These are phyloP conservation scores for Agapanthus africanus DNA, from an alignment of 106 monocot species.

Conservation along the genomic window DNA sequence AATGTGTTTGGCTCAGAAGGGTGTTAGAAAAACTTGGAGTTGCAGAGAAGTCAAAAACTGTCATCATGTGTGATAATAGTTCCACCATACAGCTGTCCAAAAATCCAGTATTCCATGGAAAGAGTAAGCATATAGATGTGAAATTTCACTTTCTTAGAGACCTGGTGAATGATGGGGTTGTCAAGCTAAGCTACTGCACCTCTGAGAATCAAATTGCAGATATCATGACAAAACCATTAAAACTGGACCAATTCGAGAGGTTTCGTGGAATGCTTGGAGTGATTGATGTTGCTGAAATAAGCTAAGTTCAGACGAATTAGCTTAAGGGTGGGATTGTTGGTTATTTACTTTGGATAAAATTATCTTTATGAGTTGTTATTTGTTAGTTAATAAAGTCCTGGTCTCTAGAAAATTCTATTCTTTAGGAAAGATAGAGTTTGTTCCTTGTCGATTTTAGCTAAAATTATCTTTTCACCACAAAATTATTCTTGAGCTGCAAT, in stretches of 20 bases:
- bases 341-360: not conserved
- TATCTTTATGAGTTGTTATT: no score
- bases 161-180: not conserved
- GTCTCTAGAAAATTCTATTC: no score
- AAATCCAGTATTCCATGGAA: constrained; percentile 8
- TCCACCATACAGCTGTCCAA: constrained; percentile 7
- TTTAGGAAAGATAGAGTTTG: no score
- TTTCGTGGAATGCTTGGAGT: constrained; percentile 3
- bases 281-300: not conserved
- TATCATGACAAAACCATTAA: constrained; percentile 4
- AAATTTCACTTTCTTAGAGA: constrained; percentile 6
- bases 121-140: constrained; percentile 10
- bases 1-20: not conserved
- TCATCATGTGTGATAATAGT: not conserved
- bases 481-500: no score
- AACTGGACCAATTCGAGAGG: not conserved
- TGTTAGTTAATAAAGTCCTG: no score
- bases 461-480: no score
- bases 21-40: not conserved
- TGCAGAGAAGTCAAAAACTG: not conserved
- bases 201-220: constrained; percentile 8
- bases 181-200: constrained; percentile 3
- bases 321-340: constrained; percentile 4
- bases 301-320: constrained; percentile 1
- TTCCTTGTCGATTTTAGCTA: no score